phyloP scores from a whole-genome alignment of 75 land plant genomes.

The Pinus albicaulis region DNA sequence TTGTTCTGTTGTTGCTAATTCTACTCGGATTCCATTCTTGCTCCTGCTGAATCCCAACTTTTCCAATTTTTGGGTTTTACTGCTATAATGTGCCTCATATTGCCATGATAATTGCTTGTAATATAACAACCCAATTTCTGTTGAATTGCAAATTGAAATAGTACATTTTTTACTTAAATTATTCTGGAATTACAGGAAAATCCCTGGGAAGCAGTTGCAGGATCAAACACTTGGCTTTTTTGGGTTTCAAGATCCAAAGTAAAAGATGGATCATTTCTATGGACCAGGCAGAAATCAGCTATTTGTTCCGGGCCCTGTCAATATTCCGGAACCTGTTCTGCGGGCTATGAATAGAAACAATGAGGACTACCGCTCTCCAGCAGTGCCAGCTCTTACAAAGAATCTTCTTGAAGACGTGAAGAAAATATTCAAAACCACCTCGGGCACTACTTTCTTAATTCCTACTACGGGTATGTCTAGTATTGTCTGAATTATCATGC shows the following conservation, averaged over 20 bases:
- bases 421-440: conserved; percentile 79
- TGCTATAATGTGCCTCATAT: no score
- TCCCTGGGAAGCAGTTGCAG: not conserved
- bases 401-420: conserved; percentile 84
- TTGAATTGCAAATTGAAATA: no score
- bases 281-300: conserved; percentile 92
- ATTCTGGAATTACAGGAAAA: not conserved
- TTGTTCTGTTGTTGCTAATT: no score
- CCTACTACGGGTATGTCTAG: conserved; percentile 76
- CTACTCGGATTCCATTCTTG: no score
- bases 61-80: no score
- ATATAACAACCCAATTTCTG: no score
- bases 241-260: not conserved
- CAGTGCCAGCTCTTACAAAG: conserved; percentile 83
- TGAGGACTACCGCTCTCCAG: conserved; percentile 94
- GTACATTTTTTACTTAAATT: no score
- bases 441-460: conserved; percentile 79
- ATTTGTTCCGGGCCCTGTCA: conserved; percentile 93
- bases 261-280: conserved; percentile 72
- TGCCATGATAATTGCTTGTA: no score
- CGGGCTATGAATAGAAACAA: conserved; percentile 95
- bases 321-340: conserved; percentile 82
- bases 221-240: not conserved
- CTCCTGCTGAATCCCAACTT: no score
- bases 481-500: no score